These are phyloP conservation scores for Breynia disticha DNA, from an alignment of 441 rosid species.

Conservation along the genomic window DNA sequence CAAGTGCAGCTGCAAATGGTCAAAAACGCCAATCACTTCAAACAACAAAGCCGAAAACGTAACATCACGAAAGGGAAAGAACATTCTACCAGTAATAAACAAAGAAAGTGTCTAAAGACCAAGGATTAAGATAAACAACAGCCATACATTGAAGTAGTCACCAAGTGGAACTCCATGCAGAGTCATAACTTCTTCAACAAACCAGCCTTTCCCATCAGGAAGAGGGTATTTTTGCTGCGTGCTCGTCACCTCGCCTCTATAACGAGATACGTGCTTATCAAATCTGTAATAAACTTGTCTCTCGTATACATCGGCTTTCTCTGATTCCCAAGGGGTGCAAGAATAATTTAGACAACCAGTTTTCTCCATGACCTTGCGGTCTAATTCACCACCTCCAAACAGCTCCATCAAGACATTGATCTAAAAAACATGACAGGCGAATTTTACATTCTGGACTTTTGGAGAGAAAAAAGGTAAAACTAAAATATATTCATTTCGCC, in stretches of 20 bases:
- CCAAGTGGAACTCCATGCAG: constrained; percentile 91
- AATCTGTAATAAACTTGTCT: constrained; percentile 77
- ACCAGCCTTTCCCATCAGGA: constrained; percentile 65
- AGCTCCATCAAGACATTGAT: constrained; percentile 60
- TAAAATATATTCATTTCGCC: no score
- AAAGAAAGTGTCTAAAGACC: neutral
- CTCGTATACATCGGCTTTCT: constrained; percentile 64
- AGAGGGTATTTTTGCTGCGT: constrained; percentile 78
- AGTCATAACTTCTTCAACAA: constrained; percentile 83
- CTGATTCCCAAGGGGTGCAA: constrained; percentile 81
- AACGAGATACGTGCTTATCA: constrained; percentile 61
- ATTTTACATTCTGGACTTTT: constrained; percentile 5
- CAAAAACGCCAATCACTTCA: constrained; percentile 9
- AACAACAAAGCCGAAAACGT: neutral
- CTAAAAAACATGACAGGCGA: constrained; percentile 28
- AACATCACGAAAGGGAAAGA: neutral
- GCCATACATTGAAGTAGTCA: constrained; percentile 62
- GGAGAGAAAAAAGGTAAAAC: neutral
- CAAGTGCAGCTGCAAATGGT: constrained; percentile 58
- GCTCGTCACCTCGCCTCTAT: constrained; percentile 88
- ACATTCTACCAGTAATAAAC: neutral
- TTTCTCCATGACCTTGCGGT: constrained; percentile 76
- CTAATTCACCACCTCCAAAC: constrained; percentile 74
- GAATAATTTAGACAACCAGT: constrained; percentile 81
- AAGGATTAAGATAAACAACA: constrained; percentile 1